Percentiles rank a stretch among this genome's conserved stretches.
These are phyloP conservation scores for Globisporangium lucens DNA, from an alignment of 352 stramenopile species.

Conservation along the genomic window DNA sequence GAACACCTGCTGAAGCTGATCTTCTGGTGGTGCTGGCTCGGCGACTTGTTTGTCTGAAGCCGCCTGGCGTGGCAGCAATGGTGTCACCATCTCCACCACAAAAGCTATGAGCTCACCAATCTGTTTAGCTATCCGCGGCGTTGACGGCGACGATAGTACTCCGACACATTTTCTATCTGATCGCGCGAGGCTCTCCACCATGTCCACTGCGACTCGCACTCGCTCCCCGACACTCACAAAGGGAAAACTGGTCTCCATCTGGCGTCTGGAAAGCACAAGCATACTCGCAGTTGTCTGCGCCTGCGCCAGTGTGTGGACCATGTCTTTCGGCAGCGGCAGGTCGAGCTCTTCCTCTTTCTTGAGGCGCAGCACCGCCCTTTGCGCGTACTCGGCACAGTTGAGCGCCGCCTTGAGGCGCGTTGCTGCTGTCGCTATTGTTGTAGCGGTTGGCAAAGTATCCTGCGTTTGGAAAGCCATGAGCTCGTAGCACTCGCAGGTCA, in stretches of 20 bases:
- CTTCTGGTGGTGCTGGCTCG: neutral
- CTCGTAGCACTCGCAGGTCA: slow-evolving; percentile 61
- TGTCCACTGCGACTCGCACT: slow-evolving; percentile 40
- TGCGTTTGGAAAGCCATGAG: slow-evolving; percentile 36
- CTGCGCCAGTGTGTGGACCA: slow-evolving; percentile 31
- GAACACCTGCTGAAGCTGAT: slow-evolving; percentile 15
- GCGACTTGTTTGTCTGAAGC: neutral
- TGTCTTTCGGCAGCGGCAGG: slow-evolving; percentile 42
- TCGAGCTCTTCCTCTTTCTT: slow-evolving; percentile 79
- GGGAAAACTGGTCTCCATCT: slow-evolving; percentile 29
- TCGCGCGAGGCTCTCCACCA: slow-evolving; percentile 23
- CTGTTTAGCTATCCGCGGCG: neutral
- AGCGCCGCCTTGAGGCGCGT: slow-evolving; percentile 34
- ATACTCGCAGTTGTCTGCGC: slow-evolving; percentile 40
- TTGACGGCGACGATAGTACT: slow-evolving; percentile 8
- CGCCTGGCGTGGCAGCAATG: slow-evolving; percentile 16
- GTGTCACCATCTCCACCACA: slow-evolving; percentile 32
- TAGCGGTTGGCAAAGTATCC: neutral
- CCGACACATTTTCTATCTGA: slow-evolving; percentile 11
- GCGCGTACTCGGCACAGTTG: slow-evolving; percentile 41
- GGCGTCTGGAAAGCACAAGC: slow-evolving; percentile 30
- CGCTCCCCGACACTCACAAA: slow-evolving; percentile 19
- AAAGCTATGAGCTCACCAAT: slow-evolving; percentile 32
- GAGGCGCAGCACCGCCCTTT: slow-evolving; percentile 37
- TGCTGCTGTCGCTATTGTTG: slow-evolving; percentile 6